These are phyloP conservation scores for Naganishia onofrii DNA, from an alignment of 768 basidiomycete genomes.

Conservation along the genomic window DNA sequence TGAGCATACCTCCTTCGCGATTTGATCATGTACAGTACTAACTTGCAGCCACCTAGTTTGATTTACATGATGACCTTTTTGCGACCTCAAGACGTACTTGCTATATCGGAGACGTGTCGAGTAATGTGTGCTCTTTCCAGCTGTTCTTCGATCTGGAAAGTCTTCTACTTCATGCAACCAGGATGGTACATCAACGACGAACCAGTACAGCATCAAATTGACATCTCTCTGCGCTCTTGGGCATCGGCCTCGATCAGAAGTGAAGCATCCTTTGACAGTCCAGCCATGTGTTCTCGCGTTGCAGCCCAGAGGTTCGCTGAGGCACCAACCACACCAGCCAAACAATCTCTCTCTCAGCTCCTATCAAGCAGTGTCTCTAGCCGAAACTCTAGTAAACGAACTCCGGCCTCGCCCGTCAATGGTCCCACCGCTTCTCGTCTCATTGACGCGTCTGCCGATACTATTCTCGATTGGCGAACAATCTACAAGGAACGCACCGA, in stretches of 20 bases:
- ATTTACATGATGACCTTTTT: conserved; percentile 20
- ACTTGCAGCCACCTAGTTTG: not conserved
- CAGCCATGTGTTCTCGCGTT: conserved; percentile 9
- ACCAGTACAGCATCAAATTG: conserved; percentile 4
- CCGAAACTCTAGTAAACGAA: not conserved
- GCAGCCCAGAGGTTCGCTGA: conserved; percentile 1
- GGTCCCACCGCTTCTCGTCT: not conserved
- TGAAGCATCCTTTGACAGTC: conserved; percentile 1
- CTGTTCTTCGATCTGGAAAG: conserved; percentile 22
- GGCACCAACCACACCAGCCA: not conserved
- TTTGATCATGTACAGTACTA: not conserved
- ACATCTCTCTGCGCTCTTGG: conserved; percentile 12
- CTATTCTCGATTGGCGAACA: conserved; percentile 26
- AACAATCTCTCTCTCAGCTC: conserved; percentile 17
- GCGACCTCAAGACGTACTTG: not conserved
- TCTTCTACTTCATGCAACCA: conserved; percentile 15
- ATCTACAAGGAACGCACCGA: conserved; percentile 28
- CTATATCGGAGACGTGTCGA: conserved; percentile 8
- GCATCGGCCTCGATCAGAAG: not conserved
- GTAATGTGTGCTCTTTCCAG: conserved; percentile 10
- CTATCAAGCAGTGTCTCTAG: conserved; percentile 11
- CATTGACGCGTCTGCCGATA: conserved; percentile 1
- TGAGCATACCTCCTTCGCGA: not conserved
- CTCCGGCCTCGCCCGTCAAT: not conserved
- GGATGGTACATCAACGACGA: conserved; percentile 21